Evolutionary conservation across 106 monocot genomes (phyloP).

Genomic region (Dendrobium chrysotoxum): DNA sequence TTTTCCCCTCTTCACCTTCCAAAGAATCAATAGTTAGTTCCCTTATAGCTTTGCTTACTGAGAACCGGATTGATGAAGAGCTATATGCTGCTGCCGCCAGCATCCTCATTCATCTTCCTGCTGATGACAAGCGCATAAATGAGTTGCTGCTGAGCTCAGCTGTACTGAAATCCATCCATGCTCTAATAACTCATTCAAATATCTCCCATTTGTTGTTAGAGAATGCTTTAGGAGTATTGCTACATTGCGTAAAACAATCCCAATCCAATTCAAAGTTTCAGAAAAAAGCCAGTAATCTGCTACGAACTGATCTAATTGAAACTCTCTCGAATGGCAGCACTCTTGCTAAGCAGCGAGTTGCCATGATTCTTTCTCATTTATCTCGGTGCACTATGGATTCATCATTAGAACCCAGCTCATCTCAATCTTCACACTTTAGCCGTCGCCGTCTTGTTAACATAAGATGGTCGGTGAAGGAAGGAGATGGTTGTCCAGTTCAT

Average conservation of each 20-base stretch:
- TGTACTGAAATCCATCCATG: slow-evolving; percentile 6
- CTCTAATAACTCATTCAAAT: background rate
- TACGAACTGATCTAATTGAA: slow-evolving; percentile 6
- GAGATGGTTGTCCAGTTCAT: slow-evolving; percentile 5
- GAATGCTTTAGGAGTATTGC: slow-evolving; percentile 7
- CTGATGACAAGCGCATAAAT: slow-evolving; percentile 3
- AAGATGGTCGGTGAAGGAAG: background rate
- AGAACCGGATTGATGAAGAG: background rate
- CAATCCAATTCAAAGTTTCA: slow-evolving; percentile 1
- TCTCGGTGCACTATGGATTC: background rate
- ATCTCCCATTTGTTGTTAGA: background rate
- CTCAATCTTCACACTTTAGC: too few species aligned
- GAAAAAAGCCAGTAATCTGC: background rate
- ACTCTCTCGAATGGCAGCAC: slow-evolving; percentile 15
- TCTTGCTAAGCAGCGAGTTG: slow-evolving; percentile 3
- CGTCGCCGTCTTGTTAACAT: too few species aligned
- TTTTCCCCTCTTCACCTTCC: slow-evolving; percentile 4
- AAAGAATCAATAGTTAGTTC: background rate
- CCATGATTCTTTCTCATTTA: slow-evolving; percentile 7
- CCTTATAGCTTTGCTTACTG: background rate
- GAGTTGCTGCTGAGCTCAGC: slow-evolving; percentile 1
- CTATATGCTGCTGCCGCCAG: slow-evolving; percentile 9
- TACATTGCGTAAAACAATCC: background rate
- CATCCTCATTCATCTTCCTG: slow-evolving; percentile 3
- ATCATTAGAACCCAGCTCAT: background rate